A percentile compares a stretch with the other conserved stretches of the same genome.
Conservation (phyloP, 225 moss, liverwort and hornwort genomes). For the Takakia lepidozioides region DNA sequence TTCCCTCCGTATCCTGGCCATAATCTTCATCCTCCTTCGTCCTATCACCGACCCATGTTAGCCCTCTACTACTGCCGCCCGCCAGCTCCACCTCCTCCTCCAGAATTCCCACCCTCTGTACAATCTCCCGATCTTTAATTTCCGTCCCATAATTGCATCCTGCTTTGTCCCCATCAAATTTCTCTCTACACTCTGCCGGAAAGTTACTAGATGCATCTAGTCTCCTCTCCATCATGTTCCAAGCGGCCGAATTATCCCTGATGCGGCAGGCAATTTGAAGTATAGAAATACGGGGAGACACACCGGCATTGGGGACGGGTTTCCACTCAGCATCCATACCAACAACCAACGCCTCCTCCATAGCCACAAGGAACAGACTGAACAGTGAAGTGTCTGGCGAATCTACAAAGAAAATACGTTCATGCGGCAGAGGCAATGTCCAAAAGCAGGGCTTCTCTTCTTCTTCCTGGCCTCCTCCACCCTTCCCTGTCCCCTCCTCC, state of each 20-base stretch:
- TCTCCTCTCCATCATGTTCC: constrained; percentile 23
- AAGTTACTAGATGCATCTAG: constrained; percentile 21
- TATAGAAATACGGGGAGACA: constrained; percentile 65
- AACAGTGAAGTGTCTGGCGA: constrained; percentile 50
- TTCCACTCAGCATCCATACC: constrained; percentile 99
- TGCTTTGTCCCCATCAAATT: constrained; percentile 18
- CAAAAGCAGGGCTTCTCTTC: constrained; percentile 20
- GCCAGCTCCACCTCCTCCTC: too few relatives aligned
- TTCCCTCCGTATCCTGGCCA: not conserved
- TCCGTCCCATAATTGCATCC: too few relatives aligned
- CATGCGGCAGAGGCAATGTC: constrained; percentile 61
- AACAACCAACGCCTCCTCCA: constrained; percentile 57
- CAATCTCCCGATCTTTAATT: too few relatives aligned
- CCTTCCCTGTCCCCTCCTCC: not conserved
- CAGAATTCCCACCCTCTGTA: too few relatives aligned
- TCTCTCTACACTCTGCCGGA: constrained; percentile 21
- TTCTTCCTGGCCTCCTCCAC: not conserved
- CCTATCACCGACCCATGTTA: too few relatives aligned
- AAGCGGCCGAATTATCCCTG: constrained; percentile 17
- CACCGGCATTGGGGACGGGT: constrained; percentile 38
- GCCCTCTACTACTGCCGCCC: too few relatives aligned
- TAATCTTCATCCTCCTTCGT: too few relatives aligned
- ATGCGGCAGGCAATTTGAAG: constrained; percentile 80
- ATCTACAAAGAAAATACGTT: constrained; percentile 66
- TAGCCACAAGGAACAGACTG: constrained; percentile 36